Conservation (phyloP, 2,329 filamentous ascomycete species). For the Clarireedia hainanense region DNA sequence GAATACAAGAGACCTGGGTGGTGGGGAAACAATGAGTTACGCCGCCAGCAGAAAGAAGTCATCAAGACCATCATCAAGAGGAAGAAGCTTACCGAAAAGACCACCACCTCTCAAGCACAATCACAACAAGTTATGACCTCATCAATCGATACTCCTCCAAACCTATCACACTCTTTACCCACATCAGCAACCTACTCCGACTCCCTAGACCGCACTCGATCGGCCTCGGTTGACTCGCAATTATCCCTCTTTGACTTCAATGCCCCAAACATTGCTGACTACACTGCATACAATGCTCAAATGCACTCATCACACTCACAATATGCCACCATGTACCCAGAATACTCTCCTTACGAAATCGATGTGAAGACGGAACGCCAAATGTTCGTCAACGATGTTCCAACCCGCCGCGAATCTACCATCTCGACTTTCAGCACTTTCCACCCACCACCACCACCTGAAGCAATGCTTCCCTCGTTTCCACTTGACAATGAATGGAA, state of each 20-base stretch:
- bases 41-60: conserved; percentile 80
- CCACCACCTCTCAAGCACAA: conserved; percentile 44
- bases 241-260: conserved; percentile 68
- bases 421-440: conserved; percentile 92
- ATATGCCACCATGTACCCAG: conserved; percentile 37
- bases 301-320: conserved; percentile 46
- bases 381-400: conserved; percentile 87
- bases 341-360: conserved; percentile 79
- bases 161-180: conserved; percentile 72
- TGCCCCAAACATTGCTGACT: conserved; percentile 46
- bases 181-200: conserved; percentile 77
- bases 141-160: conserved; percentile 59
- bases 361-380: conserved; percentile 95
- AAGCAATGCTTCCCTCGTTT: conserved; percentile 57
- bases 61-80: conserved; percentile 98
- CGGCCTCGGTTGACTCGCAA: conserved; percentile 73
- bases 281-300: conserved; percentile 54
- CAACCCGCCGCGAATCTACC: conserved; percentile 76
- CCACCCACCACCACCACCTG: conserved; percentile 66
- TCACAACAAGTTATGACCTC: conserved; percentile 40
- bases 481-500: conserved; percentile 65
- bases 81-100: conserved; percentile 90
- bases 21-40: conserved; percentile 91
- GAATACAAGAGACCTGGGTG: conserved; percentile 96
- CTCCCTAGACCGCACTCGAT: conserved; percentile 63